Percentiles rank a stretch among this genome's conserved stretches.
These are phyloP conservation scores for Erodium moschatum DNA, from an alignment of 441 rosid species.

Conservation along the genomic window DNA sequence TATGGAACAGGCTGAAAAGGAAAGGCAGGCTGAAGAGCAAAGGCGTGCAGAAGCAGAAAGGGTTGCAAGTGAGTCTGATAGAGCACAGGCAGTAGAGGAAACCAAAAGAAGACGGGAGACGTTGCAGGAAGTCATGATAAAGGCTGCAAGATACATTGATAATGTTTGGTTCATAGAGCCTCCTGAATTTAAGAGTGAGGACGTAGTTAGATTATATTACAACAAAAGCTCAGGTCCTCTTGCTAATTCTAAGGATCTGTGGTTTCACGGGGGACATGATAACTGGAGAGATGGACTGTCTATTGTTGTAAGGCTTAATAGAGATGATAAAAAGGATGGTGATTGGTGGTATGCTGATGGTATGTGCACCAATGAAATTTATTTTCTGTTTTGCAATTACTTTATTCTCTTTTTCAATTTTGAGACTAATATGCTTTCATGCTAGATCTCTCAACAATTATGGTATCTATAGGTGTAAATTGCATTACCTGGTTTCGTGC, in stretches of 20 bases:
- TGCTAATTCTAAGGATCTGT: constrained; percentile 52
- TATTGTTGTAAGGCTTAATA: constrained; percentile 47
- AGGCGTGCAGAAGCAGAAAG: constrained; percentile 58
- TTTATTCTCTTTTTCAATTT: neutral
- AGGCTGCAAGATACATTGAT: constrained; percentile 39
- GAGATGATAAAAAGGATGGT: constrained; percentile 37
- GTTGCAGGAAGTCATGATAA: constrained; percentile 38
- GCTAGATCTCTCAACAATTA: neutral
- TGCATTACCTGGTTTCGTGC: neutral
- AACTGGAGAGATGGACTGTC: constrained; percentile 72
- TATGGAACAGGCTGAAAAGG: constrained; percentile 65
- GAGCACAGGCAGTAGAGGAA: constrained; percentile 61
- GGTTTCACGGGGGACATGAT: constrained; percentile 86
- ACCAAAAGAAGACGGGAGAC: constrained; percentile 39
- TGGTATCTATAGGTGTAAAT: neutral
- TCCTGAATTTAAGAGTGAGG: constrained; percentile 47
- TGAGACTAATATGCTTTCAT: constrained; percentile 3
- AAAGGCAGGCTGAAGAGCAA: constrained; percentile 63
- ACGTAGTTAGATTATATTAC: constrained; percentile 51
- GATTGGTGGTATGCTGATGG: constrained; percentile 90
- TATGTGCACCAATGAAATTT: constrained; percentile 22
- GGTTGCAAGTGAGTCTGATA: constrained; percentile 73
- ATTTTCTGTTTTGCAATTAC: neutral
- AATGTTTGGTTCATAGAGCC: constrained; percentile 75
- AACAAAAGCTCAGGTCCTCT: constrained; percentile 73